Evolutionary conservation across 495 filamentous ascomycete species (phyloP).

Genomic region (Xylaria longipes): DNA sequence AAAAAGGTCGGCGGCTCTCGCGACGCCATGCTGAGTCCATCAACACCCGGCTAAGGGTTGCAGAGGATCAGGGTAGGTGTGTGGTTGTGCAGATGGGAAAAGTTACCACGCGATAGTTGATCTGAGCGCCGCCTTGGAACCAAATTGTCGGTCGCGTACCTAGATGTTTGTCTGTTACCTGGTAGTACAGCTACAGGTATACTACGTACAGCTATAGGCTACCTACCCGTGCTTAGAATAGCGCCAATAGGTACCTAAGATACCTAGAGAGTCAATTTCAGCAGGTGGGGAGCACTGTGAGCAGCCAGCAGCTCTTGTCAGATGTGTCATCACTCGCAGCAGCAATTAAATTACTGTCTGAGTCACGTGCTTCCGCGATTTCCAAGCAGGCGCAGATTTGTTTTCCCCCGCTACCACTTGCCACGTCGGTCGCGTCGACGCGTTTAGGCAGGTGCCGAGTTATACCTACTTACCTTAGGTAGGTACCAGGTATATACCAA

Average conservation of each 20-base stretch:
- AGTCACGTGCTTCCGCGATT: slow-evolving; percentile 43
- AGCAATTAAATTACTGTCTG: not conserved
- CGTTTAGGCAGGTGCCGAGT: slow-evolving; percentile 28
- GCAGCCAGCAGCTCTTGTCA: not conserved
- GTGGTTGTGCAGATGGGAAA: slow-evolving; percentile 11
- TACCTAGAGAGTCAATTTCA: not conserved
- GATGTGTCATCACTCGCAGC: not conserved
- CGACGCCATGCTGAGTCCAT: slow-evolving; percentile 53
- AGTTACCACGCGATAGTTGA: slow-evolving; percentile 26
- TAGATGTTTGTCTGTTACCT: not conserved
- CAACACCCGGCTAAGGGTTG: slow-evolving; percentile 31
- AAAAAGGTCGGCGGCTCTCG: slow-evolving; percentile 62
- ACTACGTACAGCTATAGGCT: not conserved
- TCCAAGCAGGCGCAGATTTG: slow-evolving; percentile 24
- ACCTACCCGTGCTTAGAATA: not conserved
- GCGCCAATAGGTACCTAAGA: not conserved
- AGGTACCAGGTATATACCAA: not conserved
- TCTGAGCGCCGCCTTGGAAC: slow-evolving; percentile 5
- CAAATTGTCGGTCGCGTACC: slow-evolving; percentile 3
- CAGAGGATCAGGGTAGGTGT: slow-evolving; percentile 24
- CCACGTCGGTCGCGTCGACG: slow-evolving; percentile 36
- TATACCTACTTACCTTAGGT: not conserved
- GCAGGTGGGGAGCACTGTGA: not conserved
- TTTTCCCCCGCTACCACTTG: slow-evolving; percentile 32
- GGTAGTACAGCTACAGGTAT: not conserved